phyloP scores from a whole-genome alignment of 108 stramenopile genomes.

The Aurantiochytrium sp. region DNA sequence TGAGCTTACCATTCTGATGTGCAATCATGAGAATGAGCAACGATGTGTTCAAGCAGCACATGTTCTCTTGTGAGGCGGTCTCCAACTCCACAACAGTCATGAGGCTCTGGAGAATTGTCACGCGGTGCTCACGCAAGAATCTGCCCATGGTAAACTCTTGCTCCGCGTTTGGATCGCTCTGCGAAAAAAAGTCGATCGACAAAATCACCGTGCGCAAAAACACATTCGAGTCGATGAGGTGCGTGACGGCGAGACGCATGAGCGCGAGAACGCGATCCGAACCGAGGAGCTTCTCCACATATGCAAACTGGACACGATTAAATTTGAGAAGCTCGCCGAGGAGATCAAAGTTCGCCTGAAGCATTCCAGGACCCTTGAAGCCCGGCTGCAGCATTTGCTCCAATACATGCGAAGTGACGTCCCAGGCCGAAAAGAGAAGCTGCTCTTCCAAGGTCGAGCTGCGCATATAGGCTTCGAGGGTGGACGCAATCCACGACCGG shows the following conservation, averaged over 20 bases:
- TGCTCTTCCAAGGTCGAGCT: conserved; percentile 62
- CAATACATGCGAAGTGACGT: conserved; percentile 56
- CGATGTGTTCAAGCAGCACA: conserved; percentile 27
- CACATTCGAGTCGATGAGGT: conserved; percentile 80
- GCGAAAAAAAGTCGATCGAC: conserved; percentile 40
- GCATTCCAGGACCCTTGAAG: conserved; percentile 60
- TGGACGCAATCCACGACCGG: conserved; percentile 77
- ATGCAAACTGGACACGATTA: conserved; percentile 41
- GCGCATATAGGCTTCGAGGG: conserved; percentile 72
- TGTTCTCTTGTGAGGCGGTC: conserved; percentile 26
- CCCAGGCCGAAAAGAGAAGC: conserved; percentile 49
- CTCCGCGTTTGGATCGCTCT: not conserved
- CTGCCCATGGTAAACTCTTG: not conserved
- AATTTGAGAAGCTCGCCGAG: conserved; percentile 75
- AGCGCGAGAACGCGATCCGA: conserved; percentile 55
- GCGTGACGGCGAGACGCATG: conserved; percentile 59
- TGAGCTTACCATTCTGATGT: not conserved
- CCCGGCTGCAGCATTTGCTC: conserved; percentile 47
- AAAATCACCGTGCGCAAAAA: conserved; percentile 69
- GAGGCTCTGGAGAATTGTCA: not conserved
- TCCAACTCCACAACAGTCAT: conserved; percentile 18
- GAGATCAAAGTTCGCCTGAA: conserved; percentile 78
- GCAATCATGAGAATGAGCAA: conserved; percentile 23
- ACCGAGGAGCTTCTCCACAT: conserved; percentile 43
- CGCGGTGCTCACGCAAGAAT: not conserved